Evolutionary conservation across 2,329 filamentous ascomycete species (phyloP), one percentile per base, ranked within the genome.

Genomic region (Talaromyces sp.): DNA sequence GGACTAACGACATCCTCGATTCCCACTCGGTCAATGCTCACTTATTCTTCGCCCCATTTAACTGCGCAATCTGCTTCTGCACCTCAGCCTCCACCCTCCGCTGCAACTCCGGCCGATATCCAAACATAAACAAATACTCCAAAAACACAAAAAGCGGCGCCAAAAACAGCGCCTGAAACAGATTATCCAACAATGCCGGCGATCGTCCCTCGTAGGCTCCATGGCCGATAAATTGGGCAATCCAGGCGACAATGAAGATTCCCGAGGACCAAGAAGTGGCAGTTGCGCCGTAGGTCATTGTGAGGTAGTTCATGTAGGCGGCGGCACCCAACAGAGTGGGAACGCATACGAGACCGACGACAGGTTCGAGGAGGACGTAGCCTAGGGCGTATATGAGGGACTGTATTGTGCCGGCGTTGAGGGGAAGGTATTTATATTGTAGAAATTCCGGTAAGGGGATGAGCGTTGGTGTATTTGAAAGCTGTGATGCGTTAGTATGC

Each of bases 141-240:
- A 99, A 90, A 91, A 95, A 99, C 66, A 98, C 94, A 72, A 98
- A 99, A 73, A 99, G 90, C 9, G 95, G 95, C 0, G 95, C 95
- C 27, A 98, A 84, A 73, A 98, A 94, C 69, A 98, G 78, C 33
- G 95, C 93, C 79, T 98, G 95, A 57, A 96, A 84, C 49, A 98
- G 80, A 73, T 97, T 98, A 79, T 98, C 93, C 57, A 98, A 81
- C 68, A 98, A 81, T 4, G 93, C 94, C 8, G 94, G 95, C 2
- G 93, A 92, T 61, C 94, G 87, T 22, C 91, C 88, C 79, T 98
- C 95, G 71, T 92, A 98, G 60, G 85, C 87, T 43, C 93, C 93
- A 74, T 99, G 95, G 33, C 95, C 95, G 60, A 98, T 72, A 74
- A 99, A 97, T 75, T 99, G 95, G 60, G 89, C 83, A 64, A 97